Evolutionary conservation across 2,329 filamentous ascomycete genomes (phyloP).

Genomic region (Aschersonia sp.): DNA sequence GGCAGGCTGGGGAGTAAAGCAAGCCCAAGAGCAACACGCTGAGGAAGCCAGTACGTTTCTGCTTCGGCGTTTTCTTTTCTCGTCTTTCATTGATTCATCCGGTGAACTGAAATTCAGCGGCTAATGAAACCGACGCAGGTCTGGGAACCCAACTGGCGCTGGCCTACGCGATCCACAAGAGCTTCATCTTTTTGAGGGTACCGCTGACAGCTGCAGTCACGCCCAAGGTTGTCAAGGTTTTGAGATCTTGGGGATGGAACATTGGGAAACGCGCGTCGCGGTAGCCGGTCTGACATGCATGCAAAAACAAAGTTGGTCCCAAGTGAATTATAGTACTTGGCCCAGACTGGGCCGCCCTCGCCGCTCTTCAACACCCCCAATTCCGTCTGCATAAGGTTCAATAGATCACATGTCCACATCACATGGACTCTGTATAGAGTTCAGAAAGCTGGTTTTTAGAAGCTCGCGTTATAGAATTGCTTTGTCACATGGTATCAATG

Average conservation of each 20-base stretch:
- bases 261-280: conserved; percentile 56
- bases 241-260: conserved; percentile 85
- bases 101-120: not conserved
- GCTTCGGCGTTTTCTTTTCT: not conserved
- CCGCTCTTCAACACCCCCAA: not conserved
- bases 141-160: conserved; percentile 73
- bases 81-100: not conserved
- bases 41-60: conserved; percentile 58
- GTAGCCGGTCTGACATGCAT: not conserved
- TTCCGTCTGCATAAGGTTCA: not conserved
- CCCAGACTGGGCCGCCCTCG: not conserved
- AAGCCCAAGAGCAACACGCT: conserved; percentile 45
- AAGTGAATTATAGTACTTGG: not conserved
- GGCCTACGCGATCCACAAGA: conserved; percentile 96
- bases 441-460: no score
- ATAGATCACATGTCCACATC: not conserved
- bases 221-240: conserved; percentile 82
- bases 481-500: no score
- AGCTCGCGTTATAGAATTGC: no score
- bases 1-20: conserved; percentile 45
- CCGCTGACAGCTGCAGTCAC: conserved; percentile 81
- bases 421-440: not conserved
- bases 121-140: conserved; percentile 23
- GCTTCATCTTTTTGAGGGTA: conserved; percentile 90
- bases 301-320: not conserved